These are phyloP conservation scores for Medicago ruthenica DNA, from an alignment of 306 rosid species.

Conservation along the genomic window DNA sequence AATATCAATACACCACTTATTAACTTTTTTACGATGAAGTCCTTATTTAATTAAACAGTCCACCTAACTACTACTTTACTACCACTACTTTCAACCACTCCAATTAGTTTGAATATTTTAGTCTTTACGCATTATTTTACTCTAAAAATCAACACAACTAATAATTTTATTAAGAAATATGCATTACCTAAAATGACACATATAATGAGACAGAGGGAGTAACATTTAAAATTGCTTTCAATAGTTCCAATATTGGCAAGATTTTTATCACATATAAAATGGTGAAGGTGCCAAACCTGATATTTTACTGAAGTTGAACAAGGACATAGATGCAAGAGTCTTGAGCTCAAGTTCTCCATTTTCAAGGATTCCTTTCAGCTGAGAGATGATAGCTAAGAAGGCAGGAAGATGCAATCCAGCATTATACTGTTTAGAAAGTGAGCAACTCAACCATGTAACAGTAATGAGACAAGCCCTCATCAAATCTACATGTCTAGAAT, in stretches of 20 bases:
- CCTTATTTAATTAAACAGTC: too few relatives aligned
- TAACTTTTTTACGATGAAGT: too few relatives aligned
- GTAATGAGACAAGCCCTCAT: conserved; percentile 60
- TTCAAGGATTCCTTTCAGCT: conserved; percentile 57
- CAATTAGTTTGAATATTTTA: too few relatives aligned
- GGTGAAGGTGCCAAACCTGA: conserved; percentile 59
- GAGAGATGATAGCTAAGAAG: conserved; percentile 57
- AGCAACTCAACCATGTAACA: conserved; percentile 74
- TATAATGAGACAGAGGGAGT: too few relatives aligned
- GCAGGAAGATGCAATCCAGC: conserved; percentile 63
- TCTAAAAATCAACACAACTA: too few relatives aligned
- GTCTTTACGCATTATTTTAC: too few relatives aligned
- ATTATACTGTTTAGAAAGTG: conserved; percentile 49
- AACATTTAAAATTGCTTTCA: neutral
- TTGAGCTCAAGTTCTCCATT: conserved; percentile 61
- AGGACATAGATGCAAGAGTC: conserved; percentile 70
- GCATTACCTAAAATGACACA: too few relatives aligned
- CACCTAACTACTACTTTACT: too few relatives aligned
- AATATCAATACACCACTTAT: too few relatives aligned
- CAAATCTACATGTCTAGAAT: conserved; percentile 58
- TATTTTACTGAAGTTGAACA: conserved; percentile 78
- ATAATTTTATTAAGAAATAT: too few relatives aligned
- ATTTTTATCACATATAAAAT: neutral
- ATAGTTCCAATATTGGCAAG: neutral
- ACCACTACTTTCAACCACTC: too few relatives aligned